Conservation (phyloP, 1,139 yeast species). For the Geotrichum restrictum region DNA sequence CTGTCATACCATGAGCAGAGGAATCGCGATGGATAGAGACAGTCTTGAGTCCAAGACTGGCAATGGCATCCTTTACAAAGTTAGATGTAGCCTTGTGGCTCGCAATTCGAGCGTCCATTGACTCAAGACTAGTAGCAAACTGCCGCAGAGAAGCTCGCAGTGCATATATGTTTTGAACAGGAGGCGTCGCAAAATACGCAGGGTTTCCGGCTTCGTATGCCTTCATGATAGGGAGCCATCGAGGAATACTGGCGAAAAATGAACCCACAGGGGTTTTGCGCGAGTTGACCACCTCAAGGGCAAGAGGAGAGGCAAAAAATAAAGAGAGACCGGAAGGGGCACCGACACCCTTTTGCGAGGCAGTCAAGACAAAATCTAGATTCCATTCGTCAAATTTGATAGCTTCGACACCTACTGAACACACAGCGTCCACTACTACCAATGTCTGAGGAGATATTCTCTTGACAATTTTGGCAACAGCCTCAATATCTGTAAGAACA, state of each 20-base stretch:
- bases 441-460: slow-evolving; percentile 72
- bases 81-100: slow-evolving; percentile 62
- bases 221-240: slow-evolving; percentile 87
- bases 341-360: slow-evolving; percentile 93
- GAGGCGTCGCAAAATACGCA: slow-evolving; percentile 91
- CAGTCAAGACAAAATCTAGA: slow-evolving; percentile 80
- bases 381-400: slow-evolving; percentile 89
- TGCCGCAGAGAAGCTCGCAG: slow-evolving; percentile 73
- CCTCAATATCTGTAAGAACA: slow-evolving; percentile 69
- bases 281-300: slow-evolving; percentile 55
- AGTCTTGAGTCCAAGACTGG: slow-evolving; percentile 59
- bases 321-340: slow-evolving; percentile 90
- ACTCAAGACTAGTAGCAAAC: slow-evolving; percentile 51
- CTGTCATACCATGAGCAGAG: slow-evolving; percentile 86
- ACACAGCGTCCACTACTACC: slow-evolving; percentile 87
- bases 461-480: slow-evolving; percentile 59
- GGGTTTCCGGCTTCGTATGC: slow-evolving; percentile 80
- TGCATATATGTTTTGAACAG: slow-evolving; percentile 81
- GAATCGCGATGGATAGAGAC: slow-evolving; percentile 57
- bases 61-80: slow-evolving; percentile 56
- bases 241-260: slow-evolving; percentile 70
- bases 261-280: slow-evolving; percentile 55
- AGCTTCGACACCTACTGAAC: slow-evolving; percentile 86
- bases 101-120: slow-evolving; percentile 60
- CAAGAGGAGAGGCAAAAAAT: slow-evolving; percentile 71